Conservation (phyloP, 371 early-diverging fungal species). For the Apophysomyces variabilis region DNA sequence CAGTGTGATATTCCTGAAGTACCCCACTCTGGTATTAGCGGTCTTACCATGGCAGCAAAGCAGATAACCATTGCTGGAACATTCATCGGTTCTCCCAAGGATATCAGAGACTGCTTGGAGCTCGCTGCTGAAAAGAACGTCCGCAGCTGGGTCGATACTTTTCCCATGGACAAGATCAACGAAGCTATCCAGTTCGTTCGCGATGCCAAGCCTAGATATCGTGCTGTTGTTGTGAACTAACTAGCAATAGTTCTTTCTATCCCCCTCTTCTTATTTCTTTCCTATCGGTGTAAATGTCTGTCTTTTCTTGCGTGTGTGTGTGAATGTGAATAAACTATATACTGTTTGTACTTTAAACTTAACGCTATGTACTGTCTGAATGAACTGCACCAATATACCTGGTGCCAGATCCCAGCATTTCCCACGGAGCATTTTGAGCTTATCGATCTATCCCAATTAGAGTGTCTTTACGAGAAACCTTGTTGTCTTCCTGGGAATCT, state of each 20-base stretch:
- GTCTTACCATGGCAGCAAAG: conserved; percentile 14
- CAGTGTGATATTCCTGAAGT: conserved; percentile 56
- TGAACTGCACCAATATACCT: too few relatives aligned
- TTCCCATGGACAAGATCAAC: conserved; percentile 56
- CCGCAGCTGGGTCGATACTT: conserved; percentile 66
- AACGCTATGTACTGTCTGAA: not conserved
- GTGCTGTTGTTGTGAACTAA: conserved; percentile 38
- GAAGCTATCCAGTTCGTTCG: conserved; percentile 37
- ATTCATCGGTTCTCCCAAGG: conserved; percentile 63
- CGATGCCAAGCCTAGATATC: conserved; percentile 37
- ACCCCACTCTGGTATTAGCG: conserved; percentile 29
- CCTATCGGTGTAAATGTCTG: not conserved
- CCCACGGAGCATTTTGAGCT: too few relatives aligned
- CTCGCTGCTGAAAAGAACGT: conserved; percentile 70
- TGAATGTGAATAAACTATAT: not conserved
- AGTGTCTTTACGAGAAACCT: too few relatives aligned
- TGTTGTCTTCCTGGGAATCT: too few relatives aligned
- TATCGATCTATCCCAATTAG: too few relatives aligned
- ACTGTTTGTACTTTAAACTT: not conserved
- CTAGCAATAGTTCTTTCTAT: conserved; percentile 4
- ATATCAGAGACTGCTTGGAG: conserved; percentile 64
- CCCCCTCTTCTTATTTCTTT: not conserved
- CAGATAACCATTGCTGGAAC: conserved; percentile 66
- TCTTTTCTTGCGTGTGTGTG: not conserved
- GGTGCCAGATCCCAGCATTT: too few relatives aligned